Conservation (phyloP, 2,329 filamentous ascomycete genomes). For the Botryotinia calthae region DNA sequence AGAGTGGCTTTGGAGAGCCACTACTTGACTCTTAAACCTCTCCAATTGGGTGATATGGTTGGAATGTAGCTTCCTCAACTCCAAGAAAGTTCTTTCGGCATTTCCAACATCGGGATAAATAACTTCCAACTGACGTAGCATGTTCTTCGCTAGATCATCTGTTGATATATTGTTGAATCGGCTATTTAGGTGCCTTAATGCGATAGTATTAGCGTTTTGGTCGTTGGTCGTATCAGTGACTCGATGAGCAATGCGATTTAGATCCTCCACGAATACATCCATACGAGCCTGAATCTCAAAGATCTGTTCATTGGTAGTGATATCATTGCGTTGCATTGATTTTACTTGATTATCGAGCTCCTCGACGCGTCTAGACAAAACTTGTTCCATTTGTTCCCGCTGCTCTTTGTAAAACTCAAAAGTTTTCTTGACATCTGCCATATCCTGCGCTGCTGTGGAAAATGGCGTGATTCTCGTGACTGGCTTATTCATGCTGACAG, state of each 20-base stretch:
- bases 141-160: conserved; percentile 14
- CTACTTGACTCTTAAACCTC: background rate
- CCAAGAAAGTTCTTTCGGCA: background rate
- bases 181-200: conserved; percentile 2
- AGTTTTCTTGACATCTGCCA: conserved; percentile 1
- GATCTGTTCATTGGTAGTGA: background rate
- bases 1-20: background rate
- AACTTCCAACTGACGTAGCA: conserved; percentile 15
- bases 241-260: background rate
- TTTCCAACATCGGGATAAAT: conserved; percentile 15
- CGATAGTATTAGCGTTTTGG: conserved; percentile 7
- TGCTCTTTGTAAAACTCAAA: background rate
- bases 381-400: background rate
- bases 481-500: background rate
- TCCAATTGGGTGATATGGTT: background rate
- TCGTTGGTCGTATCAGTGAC: background rate
- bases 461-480: background rate
- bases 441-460: background rate
- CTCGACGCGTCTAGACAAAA: background rate
- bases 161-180: conserved; percentile 11
- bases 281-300: background rate
- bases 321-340: no score
- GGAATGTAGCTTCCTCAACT: background rate
- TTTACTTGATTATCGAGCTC: background rate
- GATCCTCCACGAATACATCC: background rate